Evolutionary conservation across 305 asterid species (phyloP).

Genomic region (Lippia alba): DNA sequence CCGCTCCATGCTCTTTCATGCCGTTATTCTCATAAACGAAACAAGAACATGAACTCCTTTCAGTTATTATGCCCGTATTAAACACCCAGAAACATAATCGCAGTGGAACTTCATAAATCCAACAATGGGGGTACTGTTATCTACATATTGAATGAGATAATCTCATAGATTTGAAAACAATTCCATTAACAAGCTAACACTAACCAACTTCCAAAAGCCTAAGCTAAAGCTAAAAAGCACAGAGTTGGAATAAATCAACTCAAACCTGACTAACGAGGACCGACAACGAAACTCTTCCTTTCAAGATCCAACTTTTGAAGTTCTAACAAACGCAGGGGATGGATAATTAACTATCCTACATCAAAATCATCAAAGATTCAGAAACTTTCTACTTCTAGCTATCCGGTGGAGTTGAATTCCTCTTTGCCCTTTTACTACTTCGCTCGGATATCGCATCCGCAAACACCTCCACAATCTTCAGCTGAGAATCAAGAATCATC

Average conservation of each 20-base stretch:
- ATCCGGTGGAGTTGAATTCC: slow-evolving; percentile 40
- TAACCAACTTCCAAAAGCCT: slow-evolving; percentile 21
- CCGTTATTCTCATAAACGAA: too few relatives aligned
- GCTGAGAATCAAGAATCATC: slow-evolving; percentile 87
- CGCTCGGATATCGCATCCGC: slow-evolving; percentile 62
- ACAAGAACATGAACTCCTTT: too few relatives aligned
- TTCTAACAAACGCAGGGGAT: slow-evolving; percentile 4
- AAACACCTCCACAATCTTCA: slow-evolving; percentile 75
- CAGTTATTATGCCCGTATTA: too few relatives aligned
- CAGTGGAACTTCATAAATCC: neutral
- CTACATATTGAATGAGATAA: slow-evolving; percentile 30
- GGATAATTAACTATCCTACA: slow-evolving; percentile 13
- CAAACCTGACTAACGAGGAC: neutral
- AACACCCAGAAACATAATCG: neutral
- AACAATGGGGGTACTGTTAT: slow-evolving; percentile 23
- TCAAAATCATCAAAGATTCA: neutral
- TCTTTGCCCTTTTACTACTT: slow-evolving; percentile 57
- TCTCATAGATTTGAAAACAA: slow-evolving; percentile 20
- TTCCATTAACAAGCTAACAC: slow-evolving; percentile 30
- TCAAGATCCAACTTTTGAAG: neutral
- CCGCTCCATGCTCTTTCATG: too few relatives aligned
- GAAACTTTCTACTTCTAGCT: slow-evolving; percentile 9
- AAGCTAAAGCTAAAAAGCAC: slow-evolving; percentile 24
- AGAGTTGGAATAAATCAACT: neutral
- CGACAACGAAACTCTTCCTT: slow-evolving; percentile 5